Percentiles rank a stretch among this genome's conserved stretches.
Evolutionary conservation across 1,139 yeast species (phyloP).

Genomic region (Yamadazyma taylorii): DNA sequence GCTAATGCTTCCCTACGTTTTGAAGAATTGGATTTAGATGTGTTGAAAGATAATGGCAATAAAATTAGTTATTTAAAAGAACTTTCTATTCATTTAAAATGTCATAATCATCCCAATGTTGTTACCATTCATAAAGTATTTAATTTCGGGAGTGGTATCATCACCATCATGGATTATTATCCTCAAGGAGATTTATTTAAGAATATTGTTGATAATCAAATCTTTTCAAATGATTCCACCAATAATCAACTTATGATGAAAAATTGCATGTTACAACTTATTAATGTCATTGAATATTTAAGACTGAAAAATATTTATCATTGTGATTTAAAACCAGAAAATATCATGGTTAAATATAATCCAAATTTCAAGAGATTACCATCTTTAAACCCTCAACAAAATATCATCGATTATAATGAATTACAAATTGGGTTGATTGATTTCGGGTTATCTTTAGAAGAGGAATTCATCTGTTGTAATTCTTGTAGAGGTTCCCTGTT

Average conservation of each 20-base stretch:
- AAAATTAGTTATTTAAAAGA: constrained; percentile 59
- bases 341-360: constrained; percentile 57
- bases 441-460: constrained; percentile 78
- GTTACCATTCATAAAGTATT: constrained; percentile 75
- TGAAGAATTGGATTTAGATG: constrained; percentile 40
- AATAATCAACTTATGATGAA: constrained; percentile 51
- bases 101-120: constrained; percentile 76
- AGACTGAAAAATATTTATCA: constrained; percentile 70
- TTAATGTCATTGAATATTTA: constrained; percentile 72
- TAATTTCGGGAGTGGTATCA: constrained; percentile 56
- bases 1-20: constrained; percentile 12
- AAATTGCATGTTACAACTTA: constrained; percentile 70
- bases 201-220: constrained; percentile 43
- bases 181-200: constrained; percentile 82
- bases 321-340: constrained; percentile 92
- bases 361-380: constrained; percentile 23
- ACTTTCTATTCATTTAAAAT: constrained; percentile 68
- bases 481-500: constrained; percentile 85
- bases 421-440: constrained; percentile 68
- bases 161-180: constrained; percentile 69
- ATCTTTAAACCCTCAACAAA: background rate
- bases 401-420: constrained; percentile 52
- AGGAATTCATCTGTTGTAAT: constrained; percentile 60
- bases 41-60: constrained; percentile 41
- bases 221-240: constrained; percentile 14